These are phyloP conservation scores for Cutaneotrichosporon sp. DNA, from an alignment of 1,284 basidiomycete species.

Conservation along the genomic window DNA sequence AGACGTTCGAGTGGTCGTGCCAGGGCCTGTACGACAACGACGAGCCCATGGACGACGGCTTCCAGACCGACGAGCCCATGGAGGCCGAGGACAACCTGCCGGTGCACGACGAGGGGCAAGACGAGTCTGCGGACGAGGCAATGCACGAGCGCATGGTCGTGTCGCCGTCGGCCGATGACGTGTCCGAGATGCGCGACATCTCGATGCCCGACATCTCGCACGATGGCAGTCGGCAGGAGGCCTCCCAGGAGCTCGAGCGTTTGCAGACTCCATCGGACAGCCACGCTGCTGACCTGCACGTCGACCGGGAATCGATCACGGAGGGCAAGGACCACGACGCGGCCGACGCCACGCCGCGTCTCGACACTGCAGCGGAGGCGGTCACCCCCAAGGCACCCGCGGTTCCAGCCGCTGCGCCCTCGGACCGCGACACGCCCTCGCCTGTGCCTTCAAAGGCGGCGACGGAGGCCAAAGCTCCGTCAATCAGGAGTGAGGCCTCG, in stretches of 20 bases:
- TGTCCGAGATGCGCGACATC: background rate
- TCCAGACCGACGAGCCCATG: background rate
- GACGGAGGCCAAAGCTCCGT: background rate
- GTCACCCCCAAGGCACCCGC: background rate
- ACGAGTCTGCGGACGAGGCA: background rate
- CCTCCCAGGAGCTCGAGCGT: conserved; percentile 7
- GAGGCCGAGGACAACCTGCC: conserved; percentile 1
- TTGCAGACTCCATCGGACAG: background rate
- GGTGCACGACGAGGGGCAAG: background rate
- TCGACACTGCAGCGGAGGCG: background rate
- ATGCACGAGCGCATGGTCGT: background rate
- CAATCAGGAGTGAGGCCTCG: background rate
- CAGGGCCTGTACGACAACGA: conserved; percentile 14
- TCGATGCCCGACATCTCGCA: conserved; percentile 7
- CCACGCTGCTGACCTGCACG: background rate
- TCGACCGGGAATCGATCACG: background rate
- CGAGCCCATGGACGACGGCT: conserved; percentile 5
- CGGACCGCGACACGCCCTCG: background rate
- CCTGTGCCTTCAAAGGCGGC: background rate
- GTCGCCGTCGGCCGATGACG: background rate
- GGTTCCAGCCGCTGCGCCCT: background rate
- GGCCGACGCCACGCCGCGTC: background rate
- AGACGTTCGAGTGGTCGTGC: conserved; percentile 40
- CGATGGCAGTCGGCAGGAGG: background rate
- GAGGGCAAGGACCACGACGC: background rate